Evolutionary conservation across 495 filamentous ascomycete genomes (phyloP).

Genomic region (Glutinoglossum americanum): DNA sequence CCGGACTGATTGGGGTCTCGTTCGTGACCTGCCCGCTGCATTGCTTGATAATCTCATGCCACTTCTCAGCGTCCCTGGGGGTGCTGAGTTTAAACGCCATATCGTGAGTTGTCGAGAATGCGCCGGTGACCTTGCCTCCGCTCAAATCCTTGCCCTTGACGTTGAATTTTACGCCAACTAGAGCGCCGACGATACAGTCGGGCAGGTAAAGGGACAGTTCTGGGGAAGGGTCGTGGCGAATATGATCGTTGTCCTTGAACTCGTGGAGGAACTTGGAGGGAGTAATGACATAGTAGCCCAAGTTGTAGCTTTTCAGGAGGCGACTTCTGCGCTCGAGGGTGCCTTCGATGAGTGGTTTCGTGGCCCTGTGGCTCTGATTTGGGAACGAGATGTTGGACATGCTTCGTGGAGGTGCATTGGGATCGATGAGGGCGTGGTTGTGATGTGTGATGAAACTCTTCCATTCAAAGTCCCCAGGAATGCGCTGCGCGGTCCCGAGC

Average conservation of each 20-base stretch:
- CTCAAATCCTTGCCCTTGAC: constrained; percentile 82
- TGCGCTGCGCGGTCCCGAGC: constrained; percentile 47
- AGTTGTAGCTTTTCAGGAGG: constrained; percentile 53
- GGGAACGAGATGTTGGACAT: constrained; percentile 58
- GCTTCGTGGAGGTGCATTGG: constrained; percentile 44
- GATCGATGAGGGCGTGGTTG: constrained; percentile 53
- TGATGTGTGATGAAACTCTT: constrained; percentile 54
- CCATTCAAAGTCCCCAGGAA: constrained; percentile 88
- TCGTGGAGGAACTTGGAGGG: constrained; percentile 75
- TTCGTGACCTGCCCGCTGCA: constrained; percentile 12
- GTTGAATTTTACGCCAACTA: constrained; percentile 66
- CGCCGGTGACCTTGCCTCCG: constrained; percentile 35
- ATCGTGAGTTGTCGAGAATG: constrained; percentile 39
- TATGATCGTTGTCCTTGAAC: constrained; percentile 82
- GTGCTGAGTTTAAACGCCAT: constrained; percentile 53
- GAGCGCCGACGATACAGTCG: constrained; percentile 59
- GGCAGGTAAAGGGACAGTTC: constrained; percentile 83
- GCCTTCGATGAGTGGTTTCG: constrained; percentile 68
- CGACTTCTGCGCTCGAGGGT: constrained; percentile 68
- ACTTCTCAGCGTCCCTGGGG: constrained; percentile 52
- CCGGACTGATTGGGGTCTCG: constrained; percentile 10
- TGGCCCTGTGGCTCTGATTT: constrained; percentile 66
- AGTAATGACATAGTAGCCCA: constrained; percentile 77
- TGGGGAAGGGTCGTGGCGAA: constrained; percentile 56
- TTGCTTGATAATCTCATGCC: constrained; percentile 45